These are phyloP conservation scores for Acanthamoeba triangularis DNA, from an alignment of 208 protist genomes.

Conservation along the genomic window DNA sequence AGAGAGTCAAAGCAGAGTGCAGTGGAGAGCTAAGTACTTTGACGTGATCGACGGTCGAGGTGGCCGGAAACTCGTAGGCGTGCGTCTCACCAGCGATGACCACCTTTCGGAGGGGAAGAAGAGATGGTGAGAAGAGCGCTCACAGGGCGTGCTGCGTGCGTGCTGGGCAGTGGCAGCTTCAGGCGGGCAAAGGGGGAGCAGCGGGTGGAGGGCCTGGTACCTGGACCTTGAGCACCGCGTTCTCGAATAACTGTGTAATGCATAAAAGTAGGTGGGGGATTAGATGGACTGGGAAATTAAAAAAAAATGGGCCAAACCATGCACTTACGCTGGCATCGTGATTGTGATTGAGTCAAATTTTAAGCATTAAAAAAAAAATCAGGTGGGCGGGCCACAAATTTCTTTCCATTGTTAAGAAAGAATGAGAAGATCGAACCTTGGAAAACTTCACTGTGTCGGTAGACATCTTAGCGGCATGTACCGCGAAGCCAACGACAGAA, in stretches of 20 bases:
- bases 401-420: background rate
- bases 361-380: no score
- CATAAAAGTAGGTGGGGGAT: background rate
- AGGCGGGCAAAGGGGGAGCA: background rate
- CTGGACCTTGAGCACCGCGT: slow-evolving; percentile 23
- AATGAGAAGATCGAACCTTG: background rate
- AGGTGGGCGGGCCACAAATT: no score
- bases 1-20: no score
- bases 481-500: background rate
- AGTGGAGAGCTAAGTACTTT: background rate
- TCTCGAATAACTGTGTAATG: background rate
- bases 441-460: slow-evolving; percentile 32
- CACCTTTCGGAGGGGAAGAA: background rate
- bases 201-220: background rate
- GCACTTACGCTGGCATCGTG: no score
- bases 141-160: no score
- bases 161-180: background rate
- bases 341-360: background rate
- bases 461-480: background rate
- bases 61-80: slow-evolving; percentile 31
- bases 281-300: background rate
- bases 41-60: slow-evolving; percentile 55
- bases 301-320: no score
- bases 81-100: background rate
- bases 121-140: background rate